Evolutionary conservation across 495 filamentous ascomycete genomes (phyloP), one percentile per base, ranked within the genome.

Genomic region (Penicillium macrosclerotiorum): DNA sequence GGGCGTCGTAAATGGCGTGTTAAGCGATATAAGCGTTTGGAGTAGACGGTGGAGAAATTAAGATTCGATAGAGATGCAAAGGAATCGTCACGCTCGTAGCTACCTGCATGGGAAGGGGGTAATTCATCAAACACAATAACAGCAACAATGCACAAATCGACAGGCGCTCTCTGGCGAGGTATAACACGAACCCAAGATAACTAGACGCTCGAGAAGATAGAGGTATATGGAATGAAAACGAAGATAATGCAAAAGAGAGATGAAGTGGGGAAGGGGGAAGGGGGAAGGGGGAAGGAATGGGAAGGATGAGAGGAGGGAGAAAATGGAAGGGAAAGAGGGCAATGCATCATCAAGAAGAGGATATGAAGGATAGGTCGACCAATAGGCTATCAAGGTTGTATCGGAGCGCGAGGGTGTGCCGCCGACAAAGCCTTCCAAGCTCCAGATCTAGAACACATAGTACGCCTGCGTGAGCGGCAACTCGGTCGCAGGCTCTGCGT

Each of bases 401-500:
- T n/a, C n/a, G n/a, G n/a, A n/a, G n/a, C n/a, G n/a, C n/a, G n/a
- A n/a, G n/a, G n/a, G n/a, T n/a, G n/a, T n/a, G n/a, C n/a, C n/a
- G n/a, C n/a, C n/a, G n/a, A n/a, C n/a, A n/a, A n/a, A n/a, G n/a
- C n/a, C 17, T 42, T 23, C 16, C 26, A 42, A n/a, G 17, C 13
- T 9, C 26, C 34, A 47, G 5, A 26, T 48, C 72, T 67, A 93
- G 61, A 87, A 96, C 46, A 92, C 77, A 69, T 83, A 96, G 55
- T 78, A 91, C 12, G 60, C 69, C 78, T 96, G 92, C 54, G 87
- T 83, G 60, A 97, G 63, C 36, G 94, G 93, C 67, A 98, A 60
- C 43, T 54, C 72, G 11, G 61, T 67, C 31, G 86, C 80, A 14
- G 93, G 89, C 65, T 86, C 89, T 1, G 90, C 89, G 16, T 72